These are phyloP conservation scores for Linum usitatissimum DNA, from an alignment of 345 rosid genomes.

Conservation along the genomic window DNA sequence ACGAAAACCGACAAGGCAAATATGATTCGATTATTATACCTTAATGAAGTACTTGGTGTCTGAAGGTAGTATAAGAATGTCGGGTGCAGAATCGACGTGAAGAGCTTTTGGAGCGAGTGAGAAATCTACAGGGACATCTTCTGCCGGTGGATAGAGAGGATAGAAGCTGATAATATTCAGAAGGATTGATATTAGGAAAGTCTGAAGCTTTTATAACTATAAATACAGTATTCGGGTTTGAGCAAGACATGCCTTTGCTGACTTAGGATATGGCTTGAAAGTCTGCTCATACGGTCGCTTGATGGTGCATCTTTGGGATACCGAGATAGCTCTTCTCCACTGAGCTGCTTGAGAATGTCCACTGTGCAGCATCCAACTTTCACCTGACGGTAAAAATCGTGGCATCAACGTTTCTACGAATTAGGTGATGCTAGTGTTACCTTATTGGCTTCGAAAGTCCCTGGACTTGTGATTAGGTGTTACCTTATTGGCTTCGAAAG, in stretches of 20 bases:
- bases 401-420: no score
- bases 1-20: not conserved
- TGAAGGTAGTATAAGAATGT: conserved; percentile 71
- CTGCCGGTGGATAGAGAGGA: conserved; percentile 81
- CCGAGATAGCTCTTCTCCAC: conserved; percentile 77
- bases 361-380: conserved; percentile 82
- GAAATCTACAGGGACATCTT: conserved; percentile 64
- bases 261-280: conserved; percentile 63
- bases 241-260: conserved; percentile 46
- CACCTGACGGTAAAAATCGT: conserved; percentile 39
- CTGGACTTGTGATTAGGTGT: conserved; percentile 52
- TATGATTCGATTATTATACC: conserved; percentile 23
- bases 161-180: conserved; percentile 47
- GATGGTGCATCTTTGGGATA: conserved; percentile 44
- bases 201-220: not conserved
- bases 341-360: conserved; percentile 75
- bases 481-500: conserved; percentile 73
- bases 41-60: conserved; percentile 74
- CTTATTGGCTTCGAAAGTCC: conserved; percentile 67
- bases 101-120: conserved; percentile 66
- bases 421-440: conserved; percentile 20
- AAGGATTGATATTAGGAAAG: not conserved
- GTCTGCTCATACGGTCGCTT: conserved; percentile 75
- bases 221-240: not conserved
- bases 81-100: conserved; percentile 41